These are phyloP conservation scores for Yamadazyma philogaea DNA, from an alignment of 805 yeast species.

Conservation along the genomic window DNA sequence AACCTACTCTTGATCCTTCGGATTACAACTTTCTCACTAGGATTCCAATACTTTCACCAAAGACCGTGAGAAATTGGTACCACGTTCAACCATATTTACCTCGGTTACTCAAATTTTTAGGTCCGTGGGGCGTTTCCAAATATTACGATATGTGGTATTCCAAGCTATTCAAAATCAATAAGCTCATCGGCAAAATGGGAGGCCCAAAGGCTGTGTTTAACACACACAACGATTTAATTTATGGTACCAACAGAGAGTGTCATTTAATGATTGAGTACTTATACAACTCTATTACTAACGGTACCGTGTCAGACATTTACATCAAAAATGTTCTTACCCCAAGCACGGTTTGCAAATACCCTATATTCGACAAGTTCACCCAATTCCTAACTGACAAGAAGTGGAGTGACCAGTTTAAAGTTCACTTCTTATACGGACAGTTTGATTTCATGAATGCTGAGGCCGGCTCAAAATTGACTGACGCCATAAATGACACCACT, in stretches of 20 bases:
- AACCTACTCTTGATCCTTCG: slow-evolving; percentile 43
- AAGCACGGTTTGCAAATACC: slow-evolving; percentile 60
- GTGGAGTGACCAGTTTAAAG: slow-evolving; percentile 22
- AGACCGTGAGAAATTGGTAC: slow-evolving; percentile 36
- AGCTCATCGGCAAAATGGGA: slow-evolving; percentile 29
- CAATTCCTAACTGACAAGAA: slow-evolving; percentile 22
- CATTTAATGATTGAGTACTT: slow-evolving; percentile 37
- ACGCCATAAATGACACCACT: slow-evolving; percentile 15
- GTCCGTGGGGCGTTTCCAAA: slow-evolving; percentile 38
- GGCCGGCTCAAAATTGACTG: slow-evolving; percentile 45
- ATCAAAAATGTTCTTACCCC: slow-evolving; percentile 52
- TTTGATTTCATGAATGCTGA: slow-evolving; percentile 70
- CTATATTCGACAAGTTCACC: slow-evolving; percentile 57
- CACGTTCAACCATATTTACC: slow-evolving; percentile 45
- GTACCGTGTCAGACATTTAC: slow-evolving; percentile 39
- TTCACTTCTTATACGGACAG: slow-evolving; percentile 60
- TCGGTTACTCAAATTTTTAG: slow-evolving; percentile 42
- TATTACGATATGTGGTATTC: slow-evolving; percentile 41
- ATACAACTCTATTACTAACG: slow-evolving; percentile 38
- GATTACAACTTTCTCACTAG: slow-evolving; percentile 47
- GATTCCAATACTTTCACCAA: slow-evolving; percentile 36
- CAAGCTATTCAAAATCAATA: slow-evolving; percentile 39
- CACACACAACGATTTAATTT: slow-evolving; percentile 28
- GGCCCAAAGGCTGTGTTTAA: slow-evolving; percentile 24
- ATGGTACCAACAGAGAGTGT: slow-evolving; percentile 39